Percentiles rank a stretch among this genome's conserved stretches.
phyloP scores from a whole-genome alignment of 306 rosid species.

The Fragaria iinumae region DNA sequence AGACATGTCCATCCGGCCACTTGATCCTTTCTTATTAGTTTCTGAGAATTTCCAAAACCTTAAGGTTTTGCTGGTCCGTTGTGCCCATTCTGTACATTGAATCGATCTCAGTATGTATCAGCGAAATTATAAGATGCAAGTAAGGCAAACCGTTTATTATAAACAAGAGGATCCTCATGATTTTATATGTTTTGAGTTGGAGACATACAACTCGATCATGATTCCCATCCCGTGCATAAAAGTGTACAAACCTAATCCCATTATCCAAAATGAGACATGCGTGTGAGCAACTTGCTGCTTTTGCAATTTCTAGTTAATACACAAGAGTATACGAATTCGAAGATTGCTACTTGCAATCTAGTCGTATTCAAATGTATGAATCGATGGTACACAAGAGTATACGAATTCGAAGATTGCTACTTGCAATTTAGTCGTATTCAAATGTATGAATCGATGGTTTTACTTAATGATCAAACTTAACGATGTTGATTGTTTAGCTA shows the following conservation, averaged over 20 bases:
- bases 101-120: neutral
- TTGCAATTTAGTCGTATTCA: too few relatives aligned
- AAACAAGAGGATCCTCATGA: neutral
- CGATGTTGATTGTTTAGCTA: too few relatives aligned
- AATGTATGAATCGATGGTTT: too few relatives aligned
- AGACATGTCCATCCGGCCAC: neutral
- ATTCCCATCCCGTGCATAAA: constrained; percentile 1
- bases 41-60: neutral
- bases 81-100: neutral
- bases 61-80: neutral
- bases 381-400: too few relatives aligned
- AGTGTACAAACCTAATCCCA: neutral
- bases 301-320: too few relatives aligned
- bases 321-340: too few relatives aligned
- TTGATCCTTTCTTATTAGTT: neutral
- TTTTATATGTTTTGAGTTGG: neutral
- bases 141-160: neutral
- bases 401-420: too few relatives aligned
- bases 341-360: too few relatives aligned
- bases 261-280: neutral
- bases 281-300: neutral
- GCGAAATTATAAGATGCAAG: neutral
- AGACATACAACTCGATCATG: neutral
- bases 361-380: too few relatives aligned
- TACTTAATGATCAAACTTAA: too few relatives aligned